These are phyloP conservation scores for Secale cereale DNA, from an alignment of 176 grass and related monocot genomes.

Conservation along the genomic window DNA sequence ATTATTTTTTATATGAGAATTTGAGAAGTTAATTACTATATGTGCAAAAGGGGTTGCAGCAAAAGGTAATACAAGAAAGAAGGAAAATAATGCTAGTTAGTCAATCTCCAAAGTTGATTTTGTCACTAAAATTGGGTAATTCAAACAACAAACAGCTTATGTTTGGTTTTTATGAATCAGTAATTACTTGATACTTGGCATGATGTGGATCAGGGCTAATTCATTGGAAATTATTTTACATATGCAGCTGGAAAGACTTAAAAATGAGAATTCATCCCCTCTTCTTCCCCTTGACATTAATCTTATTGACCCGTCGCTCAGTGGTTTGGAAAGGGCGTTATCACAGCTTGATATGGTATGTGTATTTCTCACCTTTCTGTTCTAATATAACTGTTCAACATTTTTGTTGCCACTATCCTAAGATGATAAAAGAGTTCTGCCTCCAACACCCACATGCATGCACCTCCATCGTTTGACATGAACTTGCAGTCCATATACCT, in stretches of 20 bases:
- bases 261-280: constrained; percentile 69
- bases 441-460: background rate
- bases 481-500: background rate
- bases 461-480: background rate
- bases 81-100: background rate
- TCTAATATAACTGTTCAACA: background rate
- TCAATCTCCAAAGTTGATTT: background rate
- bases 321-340: constrained; percentile 76
- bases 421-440: background rate
- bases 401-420: background rate
- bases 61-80: background rate
- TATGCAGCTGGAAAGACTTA: constrained; percentile 82
- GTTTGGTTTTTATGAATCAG: background rate
- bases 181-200: background rate
- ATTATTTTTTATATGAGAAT: background rate
- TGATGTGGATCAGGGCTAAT: constrained; percentile 10
- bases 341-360: constrained; percentile 89
- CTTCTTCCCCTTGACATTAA: constrained; percentile 66
- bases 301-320: constrained; percentile 59
- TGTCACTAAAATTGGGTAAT: background rate
- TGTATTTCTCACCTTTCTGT: background rate
- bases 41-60: background rate
- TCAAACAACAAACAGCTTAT: background rate
- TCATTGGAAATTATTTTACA: constrained; percentile 24
- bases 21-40: background rate